Evolutionary conservation across 2,329 filamentous ascomycete species (phyloP).

Genomic region (Triangularia setosa): DNA sequence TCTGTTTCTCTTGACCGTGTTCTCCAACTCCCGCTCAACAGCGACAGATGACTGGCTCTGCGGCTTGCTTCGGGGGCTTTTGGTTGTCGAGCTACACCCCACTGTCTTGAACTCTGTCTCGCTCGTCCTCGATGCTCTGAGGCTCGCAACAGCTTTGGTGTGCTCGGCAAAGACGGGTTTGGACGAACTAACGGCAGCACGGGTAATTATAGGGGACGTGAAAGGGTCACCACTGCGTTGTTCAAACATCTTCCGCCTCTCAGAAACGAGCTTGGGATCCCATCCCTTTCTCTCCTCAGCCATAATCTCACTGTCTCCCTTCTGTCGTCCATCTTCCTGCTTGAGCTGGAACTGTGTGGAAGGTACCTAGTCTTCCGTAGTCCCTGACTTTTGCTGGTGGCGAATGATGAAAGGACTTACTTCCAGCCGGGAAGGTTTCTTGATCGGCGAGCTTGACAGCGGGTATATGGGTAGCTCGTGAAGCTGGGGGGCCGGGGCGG

Average conservation of each 20-base stretch:
- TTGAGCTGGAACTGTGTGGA: constrained; percentile 4
- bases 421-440: not conserved
- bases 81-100: not conserved
- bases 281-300: constrained; percentile 20
- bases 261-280: constrained; percentile 29
- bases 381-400: not conserved
- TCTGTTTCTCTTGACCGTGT: constrained; percentile 9
- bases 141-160: not conserved
- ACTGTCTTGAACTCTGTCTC: not conserved
- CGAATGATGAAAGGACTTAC: not conserved
- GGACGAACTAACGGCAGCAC: not conserved
- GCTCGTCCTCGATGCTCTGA: not conserved
- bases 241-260: constrained; percentile 34
- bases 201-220: constrained; percentile 10
- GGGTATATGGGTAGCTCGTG: not conserved
- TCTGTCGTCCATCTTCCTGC: not conserved
- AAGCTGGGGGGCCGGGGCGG: not conserved
- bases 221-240: constrained; percentile 3
- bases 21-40: not conserved
- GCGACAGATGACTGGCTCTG: constrained; percentile 1
- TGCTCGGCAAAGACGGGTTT: constrained; percentile 10
- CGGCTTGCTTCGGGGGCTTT: not conserved
- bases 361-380: constrained; percentile 6
- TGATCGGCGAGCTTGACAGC: not conserved
- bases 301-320: not conserved